Evolutionary conservation across 768 basidiomycete species (phyloP), one percentile per base, ranked within the genome.

Genomic region (Butyriboletus loyo): DNA sequence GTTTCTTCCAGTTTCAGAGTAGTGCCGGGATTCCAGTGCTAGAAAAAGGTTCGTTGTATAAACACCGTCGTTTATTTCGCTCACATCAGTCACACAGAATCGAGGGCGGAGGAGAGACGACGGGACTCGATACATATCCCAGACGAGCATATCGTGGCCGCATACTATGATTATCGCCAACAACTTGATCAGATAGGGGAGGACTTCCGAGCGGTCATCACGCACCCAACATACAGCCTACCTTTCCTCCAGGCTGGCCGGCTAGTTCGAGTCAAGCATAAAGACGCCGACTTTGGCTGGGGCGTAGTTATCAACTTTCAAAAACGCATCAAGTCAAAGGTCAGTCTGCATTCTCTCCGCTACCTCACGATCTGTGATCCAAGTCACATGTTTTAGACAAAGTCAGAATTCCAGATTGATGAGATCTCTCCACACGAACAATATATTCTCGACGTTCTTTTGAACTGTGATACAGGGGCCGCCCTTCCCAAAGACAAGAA

Each of bases 1-100:
- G 94, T 74, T 99, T 99, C 79, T 90, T 91, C 79, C 97, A 99
- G 70, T 98, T 98, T 73, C 97, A 99, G 73, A 98, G 90, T 69
- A 93, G 81, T 55, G 83, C 88, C 24, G 88, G 86, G n/a, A 88
- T 98, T 44, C 97, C 97, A 1, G 71, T 76, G 45, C 73, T 96
- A 8, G 87, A 94, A 66, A 81, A 87, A 52, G 89, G 96, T 95
- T 62, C 47, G 85, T 73, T 21, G 46, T 49, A 24, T 5, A 11
- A 13, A 3, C 17, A 5, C 32, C 48, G 1, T 32, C 6, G 2
- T 21, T 30, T 14, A 13, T 31, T 22, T 32, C 14, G 21, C 58
- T 67, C 14, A 69, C 24, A 21, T 17, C 4, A 14, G 32, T 44
- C 28, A 24, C 19, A 8, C 19, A 97, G 96, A 98, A 61, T 70